phyloP scores from a whole-genome alignment of 306 rosid genomes.

The Echinosophora koreensis region DNA sequence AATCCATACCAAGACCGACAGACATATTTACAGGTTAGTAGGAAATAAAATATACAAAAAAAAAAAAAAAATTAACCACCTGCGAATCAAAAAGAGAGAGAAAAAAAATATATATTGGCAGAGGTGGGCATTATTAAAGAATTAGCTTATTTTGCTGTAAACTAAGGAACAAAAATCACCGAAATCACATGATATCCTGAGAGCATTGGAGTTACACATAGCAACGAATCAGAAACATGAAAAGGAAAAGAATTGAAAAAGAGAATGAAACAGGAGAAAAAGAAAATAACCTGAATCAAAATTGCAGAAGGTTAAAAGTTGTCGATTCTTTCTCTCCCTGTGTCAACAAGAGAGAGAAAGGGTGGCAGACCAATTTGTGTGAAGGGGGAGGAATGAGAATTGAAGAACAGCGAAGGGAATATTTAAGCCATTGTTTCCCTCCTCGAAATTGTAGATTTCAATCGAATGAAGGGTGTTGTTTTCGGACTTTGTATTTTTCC shows the following conservation, averaged over 20 bases:
- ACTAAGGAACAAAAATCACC: background rate
- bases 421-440: background rate
- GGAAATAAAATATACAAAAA: background rate
- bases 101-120: background rate
- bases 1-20: background rate
- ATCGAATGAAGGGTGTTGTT: background rate
- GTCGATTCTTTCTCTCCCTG: background rate
- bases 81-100: background rate
- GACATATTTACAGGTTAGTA: background rate
- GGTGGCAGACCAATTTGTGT: background rate
- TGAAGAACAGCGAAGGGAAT: background rate
- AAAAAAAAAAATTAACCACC: background rate
- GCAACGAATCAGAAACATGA: background rate
- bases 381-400: background rate
- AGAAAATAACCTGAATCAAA: constrained; percentile 6
- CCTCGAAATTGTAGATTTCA: background rate
- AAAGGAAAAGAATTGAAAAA: background rate
- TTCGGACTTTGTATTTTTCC: background rate
- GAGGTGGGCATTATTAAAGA: background rate
- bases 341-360: background rate
- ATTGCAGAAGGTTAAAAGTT: background rate
- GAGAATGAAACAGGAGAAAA: background rate
- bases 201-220: background rate
- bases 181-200: background rate
- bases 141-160: background rate